Evolutionary conservation across 1,284 basidiomycete genomes (phyloP), one percentile per base, ranked within the genome.

Genomic region (Cutaneotrichosporon sp.): DNA sequence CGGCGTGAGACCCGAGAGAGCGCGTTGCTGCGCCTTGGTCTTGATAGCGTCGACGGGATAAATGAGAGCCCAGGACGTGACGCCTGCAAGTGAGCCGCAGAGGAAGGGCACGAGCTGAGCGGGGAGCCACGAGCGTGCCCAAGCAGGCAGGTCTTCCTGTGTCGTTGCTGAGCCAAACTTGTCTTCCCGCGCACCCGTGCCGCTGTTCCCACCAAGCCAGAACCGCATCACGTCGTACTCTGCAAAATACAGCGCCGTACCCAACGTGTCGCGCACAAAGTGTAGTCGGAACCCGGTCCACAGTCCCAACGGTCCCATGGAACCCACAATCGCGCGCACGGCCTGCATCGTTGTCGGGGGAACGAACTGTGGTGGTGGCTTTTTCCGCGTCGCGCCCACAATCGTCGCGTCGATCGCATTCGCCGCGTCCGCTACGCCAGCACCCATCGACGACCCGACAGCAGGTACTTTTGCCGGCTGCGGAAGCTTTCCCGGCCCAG

Each of bases 31-130:
- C 4, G 72, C 70, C 59, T 74, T 74, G 4, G 73, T 76, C 69
- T 73, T 75, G 57, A 74, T 72, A 10, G 72, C 74, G 56, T 76
- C 74, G 3, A 76, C 68, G 34, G 74, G 74, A 52, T 76, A 76
- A 7, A 76, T 75, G 53, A 74, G 50, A 0, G 72, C 73, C 73
- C 74, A 76, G 52, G 65, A 68, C 0, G 68, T 72, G 9, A 76
- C 73, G n/a, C 74, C 74, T 3, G 74, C 74, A 15, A 74, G 18
- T 54, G 65, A 68, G 9, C 74, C 74, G 52, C 72, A 74, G 21
- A 73, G 52, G 57, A 76, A 76, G 34, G 74, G 73, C 23, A 76
- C 69, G 17, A 70, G 36, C 33, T 61, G 50, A 34, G 64, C 65
- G 1, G 68, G 70, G 22, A 73, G 54, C 68, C 66, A 72, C 5